Conservation (phyloP, 768 basidiomycete genomes). For the Mycena indigotica region DNA sequence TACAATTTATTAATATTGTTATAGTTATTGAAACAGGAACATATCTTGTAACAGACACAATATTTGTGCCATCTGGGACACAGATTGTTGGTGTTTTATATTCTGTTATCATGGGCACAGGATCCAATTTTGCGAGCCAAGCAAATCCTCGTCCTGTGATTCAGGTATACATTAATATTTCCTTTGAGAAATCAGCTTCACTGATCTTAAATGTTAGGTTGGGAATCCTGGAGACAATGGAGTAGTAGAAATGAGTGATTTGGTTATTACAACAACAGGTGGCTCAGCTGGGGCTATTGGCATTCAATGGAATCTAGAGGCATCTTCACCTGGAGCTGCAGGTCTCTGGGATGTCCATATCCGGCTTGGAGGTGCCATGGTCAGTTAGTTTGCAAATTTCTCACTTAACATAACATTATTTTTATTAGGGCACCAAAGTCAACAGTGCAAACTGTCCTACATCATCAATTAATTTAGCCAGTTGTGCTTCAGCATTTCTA, state of each 20-base stretch:
- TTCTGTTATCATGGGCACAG: not conserved
- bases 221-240: not conserved
- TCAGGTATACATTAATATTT: not conserved
- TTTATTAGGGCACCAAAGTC: constrained; percentile 6
- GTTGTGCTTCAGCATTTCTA: constrained; percentile 2
- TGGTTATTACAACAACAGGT: not conserved
- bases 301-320: constrained; percentile 1
- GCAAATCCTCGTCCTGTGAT: not conserved
- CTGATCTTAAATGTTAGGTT: not conserved
- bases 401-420: not conserved
- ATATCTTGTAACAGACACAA: not conserved
- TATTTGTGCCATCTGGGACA: not conserved
- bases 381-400: not conserved
- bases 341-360: not conserved
- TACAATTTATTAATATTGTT: not conserved
- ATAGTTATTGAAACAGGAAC: not conserved
- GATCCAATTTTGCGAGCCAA: not conserved
- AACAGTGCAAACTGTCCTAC: constrained; percentile 5
- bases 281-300: constrained; percentile 5
- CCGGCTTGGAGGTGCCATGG: not conserved
- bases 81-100: not conserved
- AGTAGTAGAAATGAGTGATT: not conserved
- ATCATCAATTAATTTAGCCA: not conserved
- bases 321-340: not conserved
- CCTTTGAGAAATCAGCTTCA: not conserved